Base-by-base conservation (phyloP, 1,139 yeast genomes). In the Suhomyces bribrorum region DNA sequence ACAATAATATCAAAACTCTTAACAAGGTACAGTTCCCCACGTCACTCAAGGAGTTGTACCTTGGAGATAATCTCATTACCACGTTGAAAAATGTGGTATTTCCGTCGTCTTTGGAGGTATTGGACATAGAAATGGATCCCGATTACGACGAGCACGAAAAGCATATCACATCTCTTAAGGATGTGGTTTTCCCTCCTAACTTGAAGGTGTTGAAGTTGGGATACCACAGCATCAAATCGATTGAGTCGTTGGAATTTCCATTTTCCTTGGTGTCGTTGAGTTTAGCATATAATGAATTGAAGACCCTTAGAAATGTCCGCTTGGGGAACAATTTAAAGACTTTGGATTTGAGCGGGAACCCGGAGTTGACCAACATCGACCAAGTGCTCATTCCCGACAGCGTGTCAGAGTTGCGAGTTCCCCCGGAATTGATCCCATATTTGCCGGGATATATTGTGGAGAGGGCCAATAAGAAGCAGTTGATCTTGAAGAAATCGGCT, bases 81-180 rank as follows among this genome's bases (percentile, higher is more conserved):
- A 70, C 77, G 0, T 54, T 72, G 35, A 72, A 71, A 40, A 72
- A 72, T 48, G 76, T 72, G 5, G 57, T 54, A 18, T 71, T 72
- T 42, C 77, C 77, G 0, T 40, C 57, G 1, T 49, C 63, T 1
- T 53, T 72, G 17, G 69, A 69, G 44, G 61, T 69, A 4, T 55
- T 72, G 34, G 76, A 72, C 43, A 42, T 72, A 20, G 73, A 69
- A 34, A 68, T 68, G 67, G 73, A 70, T 34, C 75, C 75, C 1
- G 65, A 66, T 31, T 47, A 53, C 13, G 70, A 67, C 30, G 75
- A 68, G 12, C 62, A 63, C 46, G 77, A 72, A 37, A 72, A 69
- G 46, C 66, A 66, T 41, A 59, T 72, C 16, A 67, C 73, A 2
- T 65, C 74, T 4, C 54, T 72, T 34, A 71, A 69, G 44, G 77